Conservation (phyloP, 352 stramenopile species). For the Heterotrichella gracilis region DNA sequence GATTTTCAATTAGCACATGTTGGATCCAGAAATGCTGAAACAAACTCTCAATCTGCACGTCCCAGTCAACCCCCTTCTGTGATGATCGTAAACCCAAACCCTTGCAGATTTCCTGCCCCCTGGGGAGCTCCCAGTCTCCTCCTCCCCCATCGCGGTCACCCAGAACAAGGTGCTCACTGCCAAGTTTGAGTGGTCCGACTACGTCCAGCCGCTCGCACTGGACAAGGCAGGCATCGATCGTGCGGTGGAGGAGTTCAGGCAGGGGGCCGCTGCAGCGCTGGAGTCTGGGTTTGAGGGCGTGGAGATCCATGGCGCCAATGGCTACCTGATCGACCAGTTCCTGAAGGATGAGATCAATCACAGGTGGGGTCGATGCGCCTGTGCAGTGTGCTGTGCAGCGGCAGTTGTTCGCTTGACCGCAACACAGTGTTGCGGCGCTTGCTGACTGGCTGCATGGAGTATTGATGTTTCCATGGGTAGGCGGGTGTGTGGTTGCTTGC, state of each 20-base stretch:
- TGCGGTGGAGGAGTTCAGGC: slow-evolving; percentile 31
- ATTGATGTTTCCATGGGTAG: no score
- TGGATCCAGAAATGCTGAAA: no score
- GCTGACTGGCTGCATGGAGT: no score
- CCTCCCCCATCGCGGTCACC: slow-evolving; percentile 24
- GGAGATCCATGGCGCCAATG: slow-evolving; percentile 45
- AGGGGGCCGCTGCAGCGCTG: slow-evolving; percentile 27
- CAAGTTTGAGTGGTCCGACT: slow-evolving; percentile 22
- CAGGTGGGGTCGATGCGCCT: no score
- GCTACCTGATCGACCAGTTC: slow-evolving; percentile 57
- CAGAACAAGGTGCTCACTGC: slow-evolving; percentile 22
- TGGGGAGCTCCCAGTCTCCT: slow-evolving; percentile 25
- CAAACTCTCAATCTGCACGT: no score
- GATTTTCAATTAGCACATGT: no score
- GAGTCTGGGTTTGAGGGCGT: slow-evolving; percentile 45
- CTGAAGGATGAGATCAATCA: slow-evolving; percentile 37
- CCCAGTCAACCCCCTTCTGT: no score
- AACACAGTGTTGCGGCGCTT: no score
- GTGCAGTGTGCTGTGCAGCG: no score
- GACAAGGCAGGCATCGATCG: slow-evolving; percentile 33
- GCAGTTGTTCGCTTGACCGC: no score
- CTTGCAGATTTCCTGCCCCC: slow-evolving; percentile 19
- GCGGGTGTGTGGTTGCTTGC: no score
- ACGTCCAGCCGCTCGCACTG: slow-evolving; percentile 29
- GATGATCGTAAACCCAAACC: no score